Conservation (phyloP, 495 filamentous ascomycete species). For the Geoglossum glabrum region DNA sequence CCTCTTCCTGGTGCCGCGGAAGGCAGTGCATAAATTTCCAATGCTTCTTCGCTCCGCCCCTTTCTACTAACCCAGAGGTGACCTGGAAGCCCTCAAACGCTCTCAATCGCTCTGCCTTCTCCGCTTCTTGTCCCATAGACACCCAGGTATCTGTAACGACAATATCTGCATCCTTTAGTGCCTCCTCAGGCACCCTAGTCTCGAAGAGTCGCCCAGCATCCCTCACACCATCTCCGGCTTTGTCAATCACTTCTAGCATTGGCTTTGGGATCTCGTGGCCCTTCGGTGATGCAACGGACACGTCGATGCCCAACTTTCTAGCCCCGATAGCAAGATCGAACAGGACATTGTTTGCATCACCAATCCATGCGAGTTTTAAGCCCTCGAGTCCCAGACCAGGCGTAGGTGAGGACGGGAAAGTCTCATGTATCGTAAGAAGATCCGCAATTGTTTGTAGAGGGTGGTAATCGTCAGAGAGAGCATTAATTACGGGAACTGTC, state of each 20-base stretch:
- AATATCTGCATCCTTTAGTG: constrained; percentile 71
- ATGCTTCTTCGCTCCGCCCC: constrained; percentile 65
- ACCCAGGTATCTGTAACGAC: constrained; percentile 95
- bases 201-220: constrained; percentile 47
- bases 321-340: constrained; percentile 79
- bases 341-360: constrained; percentile 91
- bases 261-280: constrained; percentile 55
- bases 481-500: constrained; percentile 84
- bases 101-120: constrained; percentile 50
- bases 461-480: constrained; percentile 71
- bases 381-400: constrained; percentile 4
- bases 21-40: constrained; percentile 99
- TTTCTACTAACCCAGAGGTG: constrained; percentile 56
- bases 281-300: constrained; percentile 68
- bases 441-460: constrained; percentile 87
- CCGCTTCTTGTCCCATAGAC: constrained; percentile 89
- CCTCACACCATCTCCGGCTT: constrained; percentile 29
- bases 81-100: constrained; percentile 84
- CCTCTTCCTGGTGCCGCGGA: constrained; percentile 85
- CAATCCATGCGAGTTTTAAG: constrained; percentile 84
- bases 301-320: constrained; percentile 64
- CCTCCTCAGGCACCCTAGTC: constrained; percentile 66
- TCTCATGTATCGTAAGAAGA: constrained; percentile 74
- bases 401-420: constrained; percentile 31
- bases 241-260: constrained; percentile 50